Conservation (phyloP, 1,284 basidiomycete species). For the Ceratobasidium sp. region DNA sequence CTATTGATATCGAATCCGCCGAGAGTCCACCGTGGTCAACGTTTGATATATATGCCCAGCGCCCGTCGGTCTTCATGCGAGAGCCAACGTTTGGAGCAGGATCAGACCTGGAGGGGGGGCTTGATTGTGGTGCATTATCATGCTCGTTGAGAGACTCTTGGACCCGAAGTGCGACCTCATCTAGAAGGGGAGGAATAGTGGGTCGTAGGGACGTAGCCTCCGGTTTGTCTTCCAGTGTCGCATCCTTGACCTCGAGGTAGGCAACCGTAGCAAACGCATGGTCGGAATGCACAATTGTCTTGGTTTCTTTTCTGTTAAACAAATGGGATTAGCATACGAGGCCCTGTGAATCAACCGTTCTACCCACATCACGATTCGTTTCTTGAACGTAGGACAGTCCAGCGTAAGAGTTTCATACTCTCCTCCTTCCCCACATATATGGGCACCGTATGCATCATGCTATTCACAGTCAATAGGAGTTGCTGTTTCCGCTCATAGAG, state of each 20-base stretch:
- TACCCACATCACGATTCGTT: slow-evolving; percentile 72
- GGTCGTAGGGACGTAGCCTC: slow-evolving; percentile 22
- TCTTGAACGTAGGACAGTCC: slow-evolving; percentile 89
- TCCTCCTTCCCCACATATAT: slow-evolving; percentile 97
- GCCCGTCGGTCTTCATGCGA: neutral
- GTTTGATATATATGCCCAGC: slow-evolving; percentile 67
- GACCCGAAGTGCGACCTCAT: slow-evolving; percentile 47
- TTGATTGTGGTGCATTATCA: neutral
- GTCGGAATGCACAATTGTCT: slow-evolving; percentile 77
- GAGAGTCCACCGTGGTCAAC: slow-evolving; percentile 51
- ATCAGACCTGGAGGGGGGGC: neutral
- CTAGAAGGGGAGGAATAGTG: slow-evolving; percentile 61
- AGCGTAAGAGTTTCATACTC: slow-evolving; percentile 97
- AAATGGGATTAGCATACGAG: neutral
- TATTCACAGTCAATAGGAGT: slow-evolving; percentile 47
- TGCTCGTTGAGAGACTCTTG: slow-evolving; percentile 4
- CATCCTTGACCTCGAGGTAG: slow-evolving; percentile 78
- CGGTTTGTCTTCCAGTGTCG: slow-evolving; percentile 64
- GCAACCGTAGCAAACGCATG: slow-evolving; percentile 85
- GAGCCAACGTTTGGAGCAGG: neutral
- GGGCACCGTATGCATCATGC: slow-evolving; percentile 86
- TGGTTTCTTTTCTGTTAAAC: slow-evolving; percentile 58
- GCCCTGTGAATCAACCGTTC: neutral
- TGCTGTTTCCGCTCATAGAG: slow-evolving; percentile 26
- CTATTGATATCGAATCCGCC: slow-evolving; percentile 52